A percentile compares a stretch with the other conserved stretches of the same genome.
phyloP scores from a whole-genome alignment of 495 filamentous ascomycete genomes.

The Clavariopsis aquatica region DNA sequence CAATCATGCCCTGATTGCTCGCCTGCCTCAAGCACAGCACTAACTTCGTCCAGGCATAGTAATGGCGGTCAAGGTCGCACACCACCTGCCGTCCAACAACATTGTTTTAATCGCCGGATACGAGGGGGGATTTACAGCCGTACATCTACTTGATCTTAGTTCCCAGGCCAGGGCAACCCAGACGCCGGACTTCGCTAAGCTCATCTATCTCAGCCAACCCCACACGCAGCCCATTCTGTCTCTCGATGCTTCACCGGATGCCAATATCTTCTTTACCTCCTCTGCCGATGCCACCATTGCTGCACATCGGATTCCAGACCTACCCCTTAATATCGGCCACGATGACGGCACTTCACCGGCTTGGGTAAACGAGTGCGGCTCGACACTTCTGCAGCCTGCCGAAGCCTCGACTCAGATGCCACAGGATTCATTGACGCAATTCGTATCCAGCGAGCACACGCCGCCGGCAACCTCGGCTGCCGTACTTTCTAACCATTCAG shows the following conservation, averaged over 20 bases:
- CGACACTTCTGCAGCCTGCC: not conserved
- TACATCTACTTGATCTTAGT: conserved; percentile 49
- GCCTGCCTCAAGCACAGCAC: not conserved
- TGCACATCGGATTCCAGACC: conserved; percentile 51
- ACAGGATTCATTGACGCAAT: not conserved
- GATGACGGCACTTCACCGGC: not conserved
- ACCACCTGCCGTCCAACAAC: conserved; percentile 43
- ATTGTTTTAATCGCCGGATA: conserved; percentile 71
- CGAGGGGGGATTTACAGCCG: conserved; percentile 77
- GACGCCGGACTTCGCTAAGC: conserved; percentile 45
- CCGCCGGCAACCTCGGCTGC: not conserved
- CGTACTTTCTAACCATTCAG: not conserved
- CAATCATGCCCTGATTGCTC: too few species aligned
- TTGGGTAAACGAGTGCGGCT: not conserved
- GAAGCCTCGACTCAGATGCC: not conserved
- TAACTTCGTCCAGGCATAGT: conserved; percentile 72
- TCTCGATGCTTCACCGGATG: conserved; percentile 60
- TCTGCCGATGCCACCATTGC: conserved; percentile 73
- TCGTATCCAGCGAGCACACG: not conserved
- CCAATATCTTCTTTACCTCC: conserved; percentile 73
- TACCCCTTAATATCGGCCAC: conserved; percentile 10
- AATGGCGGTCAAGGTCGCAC: conserved; percentile 74
- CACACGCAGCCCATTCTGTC: conserved; percentile 89
- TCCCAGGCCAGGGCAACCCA: conserved; percentile 48
- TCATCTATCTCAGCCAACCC: conserved; percentile 62